A percentile compares a stretch with the other conserved stretches of the same genome.
Conservation (phyloP, 352 stramenopile genomes). For the Thalassiosira livingstoniorum region DNA sequence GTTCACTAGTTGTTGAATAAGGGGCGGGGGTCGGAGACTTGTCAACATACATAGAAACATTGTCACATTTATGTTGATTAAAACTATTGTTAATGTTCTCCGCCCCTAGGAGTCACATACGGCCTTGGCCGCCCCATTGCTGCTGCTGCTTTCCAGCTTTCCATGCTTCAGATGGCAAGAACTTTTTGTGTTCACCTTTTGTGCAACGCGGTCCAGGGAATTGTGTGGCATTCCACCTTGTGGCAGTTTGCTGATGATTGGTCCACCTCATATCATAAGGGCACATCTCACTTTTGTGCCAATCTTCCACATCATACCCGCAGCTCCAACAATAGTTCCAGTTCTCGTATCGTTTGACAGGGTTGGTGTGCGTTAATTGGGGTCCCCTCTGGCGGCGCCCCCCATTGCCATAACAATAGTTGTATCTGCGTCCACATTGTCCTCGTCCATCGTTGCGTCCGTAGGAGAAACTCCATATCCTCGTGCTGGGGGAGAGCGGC, state of each 20-base stretch:
- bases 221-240: no score
- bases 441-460: background rate
- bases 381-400: no score
- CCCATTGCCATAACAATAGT: background rate
- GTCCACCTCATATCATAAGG: constrained; percentile 23
- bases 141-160: background rate
- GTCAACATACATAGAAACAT: background rate
- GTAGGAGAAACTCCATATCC: background rate
- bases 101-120: background rate
- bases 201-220: no score
- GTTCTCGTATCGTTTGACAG: background rate
- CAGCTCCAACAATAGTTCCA: background rate
- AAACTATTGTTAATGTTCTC: background rate
- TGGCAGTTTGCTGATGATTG: background rate
- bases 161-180: background rate
- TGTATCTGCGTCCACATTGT: background rate
- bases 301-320: constrained; percentile 8
- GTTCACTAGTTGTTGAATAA: background rate
- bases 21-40: background rate
- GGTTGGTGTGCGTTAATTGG: background rate
- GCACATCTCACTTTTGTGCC: constrained; percentile 28
- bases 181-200: no score
- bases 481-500: no score
- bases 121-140: background rate
- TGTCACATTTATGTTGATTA: background rate